Evolutionary conservation across 108 stramenopile genomes (phyloP), one percentile per base, ranked within the genome.

Genomic region (Skeletonema tropicum): DNA sequence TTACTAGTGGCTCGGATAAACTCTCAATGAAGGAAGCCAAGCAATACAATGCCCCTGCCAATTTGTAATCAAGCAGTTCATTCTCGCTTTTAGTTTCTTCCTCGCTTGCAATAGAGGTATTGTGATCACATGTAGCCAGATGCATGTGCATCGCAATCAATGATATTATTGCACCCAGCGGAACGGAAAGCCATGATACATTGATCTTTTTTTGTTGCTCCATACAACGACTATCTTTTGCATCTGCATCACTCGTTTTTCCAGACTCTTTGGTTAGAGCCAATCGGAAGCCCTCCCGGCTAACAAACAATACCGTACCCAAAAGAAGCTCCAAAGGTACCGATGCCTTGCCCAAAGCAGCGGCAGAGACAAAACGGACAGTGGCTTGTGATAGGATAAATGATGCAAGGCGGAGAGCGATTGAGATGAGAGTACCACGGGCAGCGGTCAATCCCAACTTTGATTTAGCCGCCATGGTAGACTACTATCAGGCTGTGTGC

Each of bases 261-360:
- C 32, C 80, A 58, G 57, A 48, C 14, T 86, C 88, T 41, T 82
- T 83, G 15, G 88, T 89, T 45, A 92, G 77, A 3, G 86, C 91
- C 58, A 97, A 69, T 13, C 97, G 94, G 80, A 95, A 94, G 15
- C 93, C 94, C 77, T 97, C 97, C 10, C 97, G 78, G 65, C 92
- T 90, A 12, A 97, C 68, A 78, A 96, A 97, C 11, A 96, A 75
- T 5, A 87, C 71, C 12, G 91, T 92, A 1, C 89, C 84, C 41
- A 93, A 68, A 2, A 93, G 52, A 21, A 97, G 68, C 66, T 97
- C 97, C 62, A 97, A 67, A 36, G 85, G 88, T 57, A 96, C 87
- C 7, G 85, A 82, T 8, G 93, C 91, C 79, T 81, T 84, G 11
- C 97, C 97, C 42, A 96, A 65, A 6, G 87, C 67, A 15, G 86